Conservation (phyloP, 306 rosid species). For the Purshia tridentata region DNA sequence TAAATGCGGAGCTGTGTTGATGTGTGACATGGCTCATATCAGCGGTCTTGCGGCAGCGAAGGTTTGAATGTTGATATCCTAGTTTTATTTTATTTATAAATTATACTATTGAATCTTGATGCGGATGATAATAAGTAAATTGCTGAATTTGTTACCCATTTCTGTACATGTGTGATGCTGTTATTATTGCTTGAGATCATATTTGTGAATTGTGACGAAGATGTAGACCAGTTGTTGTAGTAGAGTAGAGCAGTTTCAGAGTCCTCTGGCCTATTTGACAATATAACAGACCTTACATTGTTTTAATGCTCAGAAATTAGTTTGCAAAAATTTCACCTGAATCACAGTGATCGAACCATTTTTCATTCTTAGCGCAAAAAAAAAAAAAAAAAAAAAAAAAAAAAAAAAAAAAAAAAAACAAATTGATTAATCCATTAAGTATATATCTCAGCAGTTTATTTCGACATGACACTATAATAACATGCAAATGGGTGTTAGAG, state of each 20-base stretch:
- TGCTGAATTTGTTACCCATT: neutral
- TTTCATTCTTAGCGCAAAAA: neutral
- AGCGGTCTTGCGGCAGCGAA: slow-evolving; percentile 87
- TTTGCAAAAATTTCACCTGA: neutral
- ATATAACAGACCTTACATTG: neutral
- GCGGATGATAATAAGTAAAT: neutral
- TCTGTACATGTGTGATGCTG: neutral
- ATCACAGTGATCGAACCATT: neutral
- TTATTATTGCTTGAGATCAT: neutral
- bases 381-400: too few relatives aligned
- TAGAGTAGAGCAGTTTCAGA: neutral
- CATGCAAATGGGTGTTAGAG: neutral
- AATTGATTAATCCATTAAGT: too few relatives aligned
- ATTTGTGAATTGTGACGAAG: neutral
- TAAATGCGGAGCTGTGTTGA: slow-evolving; percentile 73
- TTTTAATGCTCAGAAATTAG: neutral
- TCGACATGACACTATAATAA: neutral
- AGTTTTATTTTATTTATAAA: neutral
- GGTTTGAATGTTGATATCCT: slow-evolving; percentile 35
- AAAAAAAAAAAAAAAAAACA: too few relatives aligned
- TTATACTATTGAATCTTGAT: neutral
- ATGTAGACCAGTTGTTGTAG: neutral
- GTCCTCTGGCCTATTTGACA: neutral
- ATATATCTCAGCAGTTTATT: neutral
- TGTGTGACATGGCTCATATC: slow-evolving; percentile 95